Evolutionary conservation across 2,329 filamentous ascomycete genomes (phyloP).

Genomic region (Apiospora koreana): DNA sequence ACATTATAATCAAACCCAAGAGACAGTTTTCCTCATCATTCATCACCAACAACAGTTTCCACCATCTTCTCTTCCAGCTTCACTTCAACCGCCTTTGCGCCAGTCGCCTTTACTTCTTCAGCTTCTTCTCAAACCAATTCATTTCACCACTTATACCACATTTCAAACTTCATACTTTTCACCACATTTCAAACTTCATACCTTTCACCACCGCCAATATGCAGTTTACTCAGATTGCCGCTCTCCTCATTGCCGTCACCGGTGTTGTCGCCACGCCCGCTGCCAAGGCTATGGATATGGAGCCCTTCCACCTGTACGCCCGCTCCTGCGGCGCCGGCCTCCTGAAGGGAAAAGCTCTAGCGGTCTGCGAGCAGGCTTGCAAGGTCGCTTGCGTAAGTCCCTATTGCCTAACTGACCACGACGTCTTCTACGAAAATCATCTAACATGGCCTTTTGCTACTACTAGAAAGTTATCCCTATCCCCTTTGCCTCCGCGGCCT

Average conservation of each 20-base stretch:
- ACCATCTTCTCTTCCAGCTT: not conserved
- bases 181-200: no score
- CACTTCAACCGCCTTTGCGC: not conserved
- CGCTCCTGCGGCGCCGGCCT: slow-evolving; percentile 10
- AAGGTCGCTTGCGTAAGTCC: slow-evolving; percentile 8
- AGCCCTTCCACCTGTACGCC: not conserved
- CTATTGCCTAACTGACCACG: no score
- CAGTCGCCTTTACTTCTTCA: slow-evolving; percentile 3
- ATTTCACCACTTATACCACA: not conserved
- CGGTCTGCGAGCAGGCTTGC: slow-evolving; percentile 4
- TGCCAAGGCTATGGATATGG: not conserved
- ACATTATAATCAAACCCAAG: not conserved
- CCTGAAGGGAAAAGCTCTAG: not conserved
- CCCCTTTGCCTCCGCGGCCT: not conserved
- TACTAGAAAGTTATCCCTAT: not conserved
- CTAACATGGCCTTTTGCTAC: no score
- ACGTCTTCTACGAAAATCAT: no score
- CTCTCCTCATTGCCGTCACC: not conserved
- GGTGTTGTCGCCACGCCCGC: not conserved
- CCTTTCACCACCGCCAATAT: not conserved
- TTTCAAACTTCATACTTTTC: not conserved
- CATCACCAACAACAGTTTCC: slow-evolving; percentile 7
- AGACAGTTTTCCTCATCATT: slow-evolving; percentile 1
- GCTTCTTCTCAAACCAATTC: not conserved
- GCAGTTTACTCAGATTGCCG: slow-evolving; percentile 1